Base-by-base conservation (phyloP, 2,329 filamentous ascomycete genomes). In the Penicillium sp. region DNA sequence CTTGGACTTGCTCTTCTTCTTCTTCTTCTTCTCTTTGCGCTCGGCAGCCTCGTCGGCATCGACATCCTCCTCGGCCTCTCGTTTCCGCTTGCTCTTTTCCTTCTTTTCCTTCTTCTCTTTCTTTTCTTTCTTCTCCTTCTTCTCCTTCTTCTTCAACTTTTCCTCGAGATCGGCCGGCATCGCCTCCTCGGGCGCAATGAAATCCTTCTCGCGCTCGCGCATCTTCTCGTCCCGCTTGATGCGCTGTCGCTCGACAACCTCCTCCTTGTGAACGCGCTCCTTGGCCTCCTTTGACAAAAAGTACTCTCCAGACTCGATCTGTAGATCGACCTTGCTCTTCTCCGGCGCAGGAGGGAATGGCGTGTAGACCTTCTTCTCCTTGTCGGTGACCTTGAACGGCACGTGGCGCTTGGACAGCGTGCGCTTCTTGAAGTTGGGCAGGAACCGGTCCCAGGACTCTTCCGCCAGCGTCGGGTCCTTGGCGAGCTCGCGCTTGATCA, bases 281-380 rank as follows among this genome's bases (percentile, higher is more conserved):
- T 96, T 96, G 57, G 91, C 92, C 69, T 92, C 86, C 80, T 96
- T 96, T 70, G 88, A 87, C 70, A 99, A 77, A 75, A 97, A 97
- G 78, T 96, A 99, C 78, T 97, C 93, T 77, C 94, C 93, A 67
- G 86, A 92, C 81, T 99, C 94, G 79, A 99, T 96, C 82, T 99
- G 93, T 75, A 91, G 78, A 76, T 99, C 94, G 67, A 99, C 84
- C 85, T 97, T 99, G 85, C 92, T 97, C 89, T 96, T 96, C 82
- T 99, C 93, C 63, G 92, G 91, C 41, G 91, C 85, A 7, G 94
- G 94, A 46, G 94, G 94, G 86, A 99, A 99, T 10, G 94, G 93
- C 62, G 95, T 99, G 81, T 97, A 99, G 12, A 82, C 77, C 83
- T 96, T 97, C 84, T 93, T 96, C 71, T 80, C 77, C 83, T 99